These are phyloP conservation scores for Candida ficus DNA, from an alignment of 805 yeast genomes.

Conservation along the genomic window DNA sequence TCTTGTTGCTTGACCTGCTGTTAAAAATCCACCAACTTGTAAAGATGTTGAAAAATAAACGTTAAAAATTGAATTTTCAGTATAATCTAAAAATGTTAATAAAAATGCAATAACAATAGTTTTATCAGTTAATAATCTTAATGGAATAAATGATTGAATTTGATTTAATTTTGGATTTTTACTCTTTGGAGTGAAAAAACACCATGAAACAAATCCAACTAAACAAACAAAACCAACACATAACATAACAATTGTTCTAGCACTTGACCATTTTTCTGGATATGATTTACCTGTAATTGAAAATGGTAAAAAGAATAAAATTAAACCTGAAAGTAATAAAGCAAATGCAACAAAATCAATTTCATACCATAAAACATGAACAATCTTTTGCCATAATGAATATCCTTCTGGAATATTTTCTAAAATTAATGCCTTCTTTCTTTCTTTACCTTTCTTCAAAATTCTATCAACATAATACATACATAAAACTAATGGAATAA, in stretches of 20 bases:
- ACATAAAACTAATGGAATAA: conserved; percentile 17
- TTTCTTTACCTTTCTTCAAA: conserved; percentile 11
- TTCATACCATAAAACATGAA: conserved; percentile 14
- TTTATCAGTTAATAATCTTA: conserved; percentile 18
- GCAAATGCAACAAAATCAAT: conserved; percentile 23
- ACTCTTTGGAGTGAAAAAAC: conserved; percentile 1
- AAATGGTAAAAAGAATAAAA: conserved; percentile 26
- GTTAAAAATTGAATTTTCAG: conserved; percentile 24
- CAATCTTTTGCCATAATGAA: conserved; percentile 9
- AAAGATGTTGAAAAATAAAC: conserved; percentile 24
- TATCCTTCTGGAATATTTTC: conserved; percentile 17
- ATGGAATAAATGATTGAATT: conserved; percentile 24
- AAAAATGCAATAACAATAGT: conserved; percentile 20
- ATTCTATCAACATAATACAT: conserved; percentile 24
- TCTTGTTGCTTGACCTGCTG: conserved; percentile 27
- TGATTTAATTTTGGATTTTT: conserved; percentile 5
- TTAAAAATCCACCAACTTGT: conserved; percentile 27
- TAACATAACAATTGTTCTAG: conserved; percentile 22
- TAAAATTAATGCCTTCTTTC: conserved; percentile 11
- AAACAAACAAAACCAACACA: conserved; percentile 23
- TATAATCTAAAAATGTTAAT: conserved; percentile 22
- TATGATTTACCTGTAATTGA: conserved; percentile 23
- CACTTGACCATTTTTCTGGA: conserved; percentile 22
- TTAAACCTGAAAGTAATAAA: conserved; percentile 20
- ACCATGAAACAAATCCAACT: conserved; percentile 21